Evolutionary conservation across 305 asterid genomes (phyloP).

Genomic region (Solanum hybrid): DNA sequence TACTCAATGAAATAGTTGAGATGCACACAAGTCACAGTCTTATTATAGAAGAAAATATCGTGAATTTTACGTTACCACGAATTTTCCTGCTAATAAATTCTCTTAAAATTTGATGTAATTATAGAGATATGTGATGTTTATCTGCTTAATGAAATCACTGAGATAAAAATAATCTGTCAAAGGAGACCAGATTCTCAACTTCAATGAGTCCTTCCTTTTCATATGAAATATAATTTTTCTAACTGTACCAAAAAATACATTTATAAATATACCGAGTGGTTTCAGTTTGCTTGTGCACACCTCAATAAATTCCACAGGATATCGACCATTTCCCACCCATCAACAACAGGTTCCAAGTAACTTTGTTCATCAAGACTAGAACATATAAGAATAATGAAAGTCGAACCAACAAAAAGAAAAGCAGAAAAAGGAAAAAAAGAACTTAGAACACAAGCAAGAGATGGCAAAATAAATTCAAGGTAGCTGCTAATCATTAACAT

Average conservation of each 20-base stretch:
- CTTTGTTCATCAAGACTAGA: background rate
- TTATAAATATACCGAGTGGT: background rate
- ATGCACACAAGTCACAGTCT: background rate
- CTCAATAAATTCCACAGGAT: background rate
- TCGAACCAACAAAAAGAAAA: background rate
- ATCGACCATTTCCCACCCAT: background rate
- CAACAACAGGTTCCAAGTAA: background rate
- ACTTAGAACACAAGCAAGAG: no score
- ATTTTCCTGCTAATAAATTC: background rate
- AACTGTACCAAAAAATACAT: background rate
- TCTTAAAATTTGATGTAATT: background rate
- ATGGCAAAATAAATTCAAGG: background rate
- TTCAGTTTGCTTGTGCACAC: background rate
- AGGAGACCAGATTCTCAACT: background rate
- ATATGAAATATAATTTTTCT: background rate
- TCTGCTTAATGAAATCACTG: background rate
- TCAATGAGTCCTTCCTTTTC: background rate
- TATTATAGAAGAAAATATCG: background rate
- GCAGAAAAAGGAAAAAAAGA: background rate
- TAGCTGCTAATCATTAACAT: background rate
- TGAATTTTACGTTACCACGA: background rate
- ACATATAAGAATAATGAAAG: background rate
- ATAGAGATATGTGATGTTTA: background rate
- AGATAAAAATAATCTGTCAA: background rate
- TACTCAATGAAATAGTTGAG: background rate